Evolutionary conservation across 495 filamentous ascomycete species (phyloP), one percentile per base, ranked within the genome.

Genomic region (Chaetomidium leptoderma): DNA sequence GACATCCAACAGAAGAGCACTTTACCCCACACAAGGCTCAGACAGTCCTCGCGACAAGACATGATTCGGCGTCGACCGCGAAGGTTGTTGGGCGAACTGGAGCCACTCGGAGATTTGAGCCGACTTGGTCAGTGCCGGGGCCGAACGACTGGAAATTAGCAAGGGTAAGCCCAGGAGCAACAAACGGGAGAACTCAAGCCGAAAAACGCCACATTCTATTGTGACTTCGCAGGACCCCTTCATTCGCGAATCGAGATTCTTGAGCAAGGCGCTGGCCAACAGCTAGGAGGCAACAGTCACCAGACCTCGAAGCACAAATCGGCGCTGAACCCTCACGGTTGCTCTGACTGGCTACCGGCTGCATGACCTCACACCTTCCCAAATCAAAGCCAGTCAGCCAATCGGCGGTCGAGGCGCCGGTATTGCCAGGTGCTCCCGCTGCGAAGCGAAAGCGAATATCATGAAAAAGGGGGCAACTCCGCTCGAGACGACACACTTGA

Each of bases 101-200:
- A 48, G 30, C 53, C 49, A 29, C 36, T 49, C 53, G 54, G 59
- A 58, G 44, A 62, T 57, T 62, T 62, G 59, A 46, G 43, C 42
- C 17, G 47, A 46, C 13, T 47, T 36, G n/a, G 45, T 14, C 45
- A 21, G 9, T 23, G 23, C 23, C 27, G 27, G 26, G 27, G 5
- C 11, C n/a, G 19, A 19, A 14, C 21, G n/a, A n/a, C n/a, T n/a
- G n/a, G n/a, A n/a, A n/a, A n/a, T n/a, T n/a, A n/a, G n/a, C n/a
- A n/a, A 37, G 32, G 48, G 48, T 13, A 5, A 35, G 13, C 29
- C 48, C 49, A 33, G 32, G 23, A 36, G 10, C 48, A 59, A 6
- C 30, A 24, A 33, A n/a, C n/a, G n/a, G n/a, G n/a, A n/a, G n/a
- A n/a, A n/a, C n/a, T n/a, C n/a, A n/a, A n/a, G n/a, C n/a, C 8